Evolutionary conservation across 2,329 filamentous ascomycete species (phyloP).

Genomic region (Hirsutella minnesotensis): DNA sequence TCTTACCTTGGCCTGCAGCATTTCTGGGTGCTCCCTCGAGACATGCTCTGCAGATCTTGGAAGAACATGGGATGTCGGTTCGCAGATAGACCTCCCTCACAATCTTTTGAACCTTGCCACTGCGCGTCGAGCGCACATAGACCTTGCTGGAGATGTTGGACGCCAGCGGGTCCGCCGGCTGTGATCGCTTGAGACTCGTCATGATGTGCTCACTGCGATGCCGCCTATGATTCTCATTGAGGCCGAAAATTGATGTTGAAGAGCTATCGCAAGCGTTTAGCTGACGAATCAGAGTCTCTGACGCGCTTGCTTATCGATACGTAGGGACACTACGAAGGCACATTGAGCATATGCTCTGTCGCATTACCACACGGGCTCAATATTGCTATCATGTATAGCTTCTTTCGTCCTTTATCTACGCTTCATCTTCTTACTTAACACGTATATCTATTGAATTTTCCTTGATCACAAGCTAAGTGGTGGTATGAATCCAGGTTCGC

Average conservation of each 20-base stretch:
- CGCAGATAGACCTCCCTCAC: constrained; percentile 92
- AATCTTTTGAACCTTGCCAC: constrained; percentile 97
- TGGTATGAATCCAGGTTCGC: too few species aligned
- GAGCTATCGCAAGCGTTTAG: constrained; percentile 10
- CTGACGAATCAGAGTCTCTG: constrained; percentile 12
- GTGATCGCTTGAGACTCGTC: constrained; percentile 53
- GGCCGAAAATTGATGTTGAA: constrained; percentile 4
- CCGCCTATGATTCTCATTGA: background rate
- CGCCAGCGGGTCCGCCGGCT: constrained; percentile 39
- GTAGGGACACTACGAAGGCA: too few species aligned
- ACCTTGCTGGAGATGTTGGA: constrained; percentile 87
- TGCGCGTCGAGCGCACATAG: constrained; percentile 88
- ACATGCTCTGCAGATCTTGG: constrained; percentile 71
- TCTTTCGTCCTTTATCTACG: too few species aligned
- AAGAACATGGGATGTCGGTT: constrained; percentile 95
- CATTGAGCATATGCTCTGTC: too few species aligned
- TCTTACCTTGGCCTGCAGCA: constrained; percentile 63
- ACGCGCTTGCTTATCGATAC: constrained; percentile 21
- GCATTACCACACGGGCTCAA: too few species aligned
- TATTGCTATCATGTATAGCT: too few species aligned
- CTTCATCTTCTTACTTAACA: too few species aligned
- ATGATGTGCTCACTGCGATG: constrained; percentile 23
- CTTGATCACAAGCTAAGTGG: too few species aligned
- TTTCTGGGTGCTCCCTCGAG: constrained; percentile 63
- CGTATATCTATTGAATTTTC: too few species aligned